Evolutionary conservation across 768 basidiomycete species (phyloP), one percentile per base, ranked within the genome.

Genomic region (Tulasnella sp.): DNA sequence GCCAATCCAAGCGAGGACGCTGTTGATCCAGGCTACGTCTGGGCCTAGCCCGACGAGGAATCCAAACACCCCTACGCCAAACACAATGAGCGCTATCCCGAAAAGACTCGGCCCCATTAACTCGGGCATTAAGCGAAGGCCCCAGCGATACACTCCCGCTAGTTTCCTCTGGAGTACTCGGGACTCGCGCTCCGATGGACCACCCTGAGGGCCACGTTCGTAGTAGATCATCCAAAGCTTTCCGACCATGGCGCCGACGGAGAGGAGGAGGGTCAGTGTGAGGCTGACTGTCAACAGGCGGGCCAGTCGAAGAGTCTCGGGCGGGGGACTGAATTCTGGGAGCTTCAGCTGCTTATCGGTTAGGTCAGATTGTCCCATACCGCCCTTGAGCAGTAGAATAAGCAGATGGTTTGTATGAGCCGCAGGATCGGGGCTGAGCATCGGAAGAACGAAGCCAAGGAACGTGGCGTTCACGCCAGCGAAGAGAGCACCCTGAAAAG

Each of bases 151-250:
- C 51, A n/a, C 51, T 6, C 51, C 51, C 5, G 15, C n/a, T 7
- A 55, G n/a, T 20, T n/a, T 55, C 51, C 51, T 71, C 70, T 71
- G 70, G 6, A 18, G 70, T 6, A 20, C 20, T 9, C 35, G 35
- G 20, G 20, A 9, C 29, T 42, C 18, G 15, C 18, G 18, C 20
- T 71, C 70, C 40, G 29, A 42, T 15, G 70, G 15, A 5, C 70
- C 70, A 20, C 18, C 20, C 15, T 71, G 70, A 5, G 26, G 26
- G 70, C 20, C 70, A 5, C 70, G 70, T 9, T 18, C 23, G 40
- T 71, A 71, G 40, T 71, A 71, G 20, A 42, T 29, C 18, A 71
- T 37, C 70, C 70, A 71, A 18, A 20, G 70, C 70, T 71, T 71
- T 18, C 70, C 70, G 15, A 71, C 5, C 35, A 71, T 42, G 40